These are phyloP conservation scores for Paramecium octaurelia DNA, from an alignment of 73 alveolate genomes.

Conservation along the genomic window DNA sequence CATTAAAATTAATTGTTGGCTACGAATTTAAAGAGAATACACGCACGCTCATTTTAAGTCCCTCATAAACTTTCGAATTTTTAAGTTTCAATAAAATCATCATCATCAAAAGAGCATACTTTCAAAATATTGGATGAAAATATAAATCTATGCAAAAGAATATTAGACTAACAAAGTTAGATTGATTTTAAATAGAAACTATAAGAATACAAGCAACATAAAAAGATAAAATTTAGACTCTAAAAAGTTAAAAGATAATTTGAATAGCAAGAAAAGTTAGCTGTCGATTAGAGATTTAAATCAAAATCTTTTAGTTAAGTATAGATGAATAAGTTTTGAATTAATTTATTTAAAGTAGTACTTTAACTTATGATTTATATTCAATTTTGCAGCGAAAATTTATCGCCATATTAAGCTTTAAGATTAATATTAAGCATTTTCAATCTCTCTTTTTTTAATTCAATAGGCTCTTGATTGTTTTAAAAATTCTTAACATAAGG, in stretches of 20 bases:
- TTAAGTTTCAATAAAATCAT: neutral
- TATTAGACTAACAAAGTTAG: neutral
- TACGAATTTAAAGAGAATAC: neutral
- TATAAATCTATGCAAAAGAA: neutral
- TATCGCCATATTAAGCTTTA: constrained; percentile 35
- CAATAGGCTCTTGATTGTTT: neutral
- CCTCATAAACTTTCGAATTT: neutral
- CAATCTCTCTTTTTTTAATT: constrained; percentile 34
- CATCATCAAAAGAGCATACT: neutral
- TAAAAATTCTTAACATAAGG: constrained; percentile 23
- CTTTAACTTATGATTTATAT: neutral
- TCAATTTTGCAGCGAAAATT: neutral
- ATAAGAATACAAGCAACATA: neutral
- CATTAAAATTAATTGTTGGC: neutral
- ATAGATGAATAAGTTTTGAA: neutral
- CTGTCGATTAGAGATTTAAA: neutral
- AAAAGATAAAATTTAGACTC: neutral
- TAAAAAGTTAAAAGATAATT: neutral
- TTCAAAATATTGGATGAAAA: neutral
- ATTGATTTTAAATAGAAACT: neutral
- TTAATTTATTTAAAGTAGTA: neutral
- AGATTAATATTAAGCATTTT: constrained; percentile 1
- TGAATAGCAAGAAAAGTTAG: neutral
- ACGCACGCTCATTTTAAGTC: neutral
- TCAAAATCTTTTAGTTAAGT: neutral